These are phyloP conservation scores for Alopecurus myosuroides DNA, from an alignment of 176 grass and related monocot species.

Conservation along the genomic window DNA sequence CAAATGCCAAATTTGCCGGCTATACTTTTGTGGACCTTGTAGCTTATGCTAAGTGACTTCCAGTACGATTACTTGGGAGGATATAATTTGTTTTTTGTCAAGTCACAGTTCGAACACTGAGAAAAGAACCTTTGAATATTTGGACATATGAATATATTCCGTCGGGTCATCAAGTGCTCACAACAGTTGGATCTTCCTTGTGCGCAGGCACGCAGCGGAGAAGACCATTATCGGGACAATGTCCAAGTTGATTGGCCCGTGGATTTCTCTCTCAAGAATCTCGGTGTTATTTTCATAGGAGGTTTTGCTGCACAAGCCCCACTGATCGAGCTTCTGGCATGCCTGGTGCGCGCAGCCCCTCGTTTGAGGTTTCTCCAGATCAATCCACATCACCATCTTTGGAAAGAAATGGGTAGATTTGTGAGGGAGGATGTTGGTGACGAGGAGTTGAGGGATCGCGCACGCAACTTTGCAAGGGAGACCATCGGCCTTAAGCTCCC, in stretches of 20 bases:
- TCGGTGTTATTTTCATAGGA: background rate
- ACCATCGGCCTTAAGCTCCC: background rate
- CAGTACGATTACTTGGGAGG: background rate
- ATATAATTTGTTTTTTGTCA: background rate
- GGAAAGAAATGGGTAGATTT: background rate
- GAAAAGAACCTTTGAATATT: background rate
- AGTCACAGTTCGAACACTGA: background rate
- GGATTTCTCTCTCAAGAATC: background rate
- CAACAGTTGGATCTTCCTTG: background rate
- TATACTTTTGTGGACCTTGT: background rate
- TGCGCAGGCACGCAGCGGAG: background rate
- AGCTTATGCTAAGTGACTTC: background rate
- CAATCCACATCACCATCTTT: background rate
- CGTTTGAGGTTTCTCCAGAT: background rate
- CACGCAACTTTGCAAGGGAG: background rate
- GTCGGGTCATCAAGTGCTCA: background rate
- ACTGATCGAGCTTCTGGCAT: background rate
- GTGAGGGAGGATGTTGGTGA: background rate
- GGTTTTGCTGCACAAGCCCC: background rate
- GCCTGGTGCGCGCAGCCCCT: background rate
- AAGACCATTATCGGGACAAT: background rate
- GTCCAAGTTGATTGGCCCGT: background rate
- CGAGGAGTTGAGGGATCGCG: background rate
- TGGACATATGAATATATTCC: background rate
- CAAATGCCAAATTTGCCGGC: background rate